Percentiles rank a stretch among this genome's conserved stretches.
phyloP scores from a whole-genome alignment of 2,329 filamentous ascomycete species.

The Alternaria sp. region DNA sequence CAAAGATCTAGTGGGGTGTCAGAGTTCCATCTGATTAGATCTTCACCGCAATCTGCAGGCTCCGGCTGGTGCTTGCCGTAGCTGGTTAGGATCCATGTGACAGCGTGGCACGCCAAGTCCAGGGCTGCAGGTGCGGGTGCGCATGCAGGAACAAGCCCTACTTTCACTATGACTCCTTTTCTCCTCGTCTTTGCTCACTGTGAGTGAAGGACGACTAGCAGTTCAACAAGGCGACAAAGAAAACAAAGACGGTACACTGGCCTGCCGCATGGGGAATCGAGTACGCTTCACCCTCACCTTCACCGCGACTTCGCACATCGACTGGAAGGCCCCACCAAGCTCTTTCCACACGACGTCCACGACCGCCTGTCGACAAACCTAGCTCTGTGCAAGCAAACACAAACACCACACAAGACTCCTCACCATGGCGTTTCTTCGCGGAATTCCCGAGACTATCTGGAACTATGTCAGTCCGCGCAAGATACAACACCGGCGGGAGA shows the following conservation, averaged over 20 bases:
- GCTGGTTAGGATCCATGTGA: conserved; percentile 13
- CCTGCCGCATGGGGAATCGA: conserved; percentile 14
- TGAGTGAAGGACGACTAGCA: conserved; percentile 13
- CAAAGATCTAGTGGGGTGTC: conserved; percentile 25
- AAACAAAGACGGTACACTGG: conserved; percentile 23
- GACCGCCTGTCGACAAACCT: background rate
- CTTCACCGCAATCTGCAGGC: conserved; percentile 8
- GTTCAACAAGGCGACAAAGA: conserved; percentile 10
- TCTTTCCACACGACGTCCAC: background rate
- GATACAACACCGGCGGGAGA: conserved; percentile 47
- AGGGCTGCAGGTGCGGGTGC: conserved; percentile 18
- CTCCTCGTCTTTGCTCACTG: conserved; percentile 23
- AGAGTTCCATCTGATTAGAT: conserved; percentile 42
- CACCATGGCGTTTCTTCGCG: conserved; percentile 43
- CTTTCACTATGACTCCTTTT: conserved; percentile 32
- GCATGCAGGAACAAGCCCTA: conserved; percentile 11
- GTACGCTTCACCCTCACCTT: conserved; percentile 27
- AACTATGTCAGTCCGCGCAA: conserved; percentile 55
- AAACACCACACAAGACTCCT: background rate
- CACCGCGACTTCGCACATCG: conserved; percentile 20
- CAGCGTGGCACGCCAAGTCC: conserved; percentile 19
- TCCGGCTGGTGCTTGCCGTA: background rate
- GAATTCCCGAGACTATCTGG: conserved; percentile 52
- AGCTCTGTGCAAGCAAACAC: background rate
- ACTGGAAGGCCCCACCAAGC: conserved; percentile 3